These are phyloP conservation scores for Auxenochlorella protothecoides DNA, from an alignment of 139 green algal genomes.

Conservation along the genomic window DNA sequence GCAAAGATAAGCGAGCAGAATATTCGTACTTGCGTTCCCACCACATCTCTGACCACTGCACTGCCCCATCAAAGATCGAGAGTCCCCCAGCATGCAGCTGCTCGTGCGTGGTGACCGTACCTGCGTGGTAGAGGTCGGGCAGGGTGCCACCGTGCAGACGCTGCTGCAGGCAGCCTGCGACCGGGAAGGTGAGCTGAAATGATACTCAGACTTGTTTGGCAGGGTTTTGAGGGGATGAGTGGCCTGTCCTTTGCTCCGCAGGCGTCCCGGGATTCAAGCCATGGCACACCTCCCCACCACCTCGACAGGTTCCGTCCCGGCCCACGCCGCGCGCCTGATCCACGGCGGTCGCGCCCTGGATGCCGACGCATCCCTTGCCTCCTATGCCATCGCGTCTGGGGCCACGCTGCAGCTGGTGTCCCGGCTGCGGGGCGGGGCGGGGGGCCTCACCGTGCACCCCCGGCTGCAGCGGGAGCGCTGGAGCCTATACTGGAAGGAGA, in stretches of 20 bases:
- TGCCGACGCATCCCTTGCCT: too few relatives aligned
- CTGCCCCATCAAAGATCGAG: background rate
- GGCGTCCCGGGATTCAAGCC: background rate
- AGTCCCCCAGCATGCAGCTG: background rate
- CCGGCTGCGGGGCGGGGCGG: conserved; percentile 19
- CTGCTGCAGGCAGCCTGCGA: background rate
- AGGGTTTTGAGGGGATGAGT: background rate
- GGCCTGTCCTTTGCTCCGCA: background rate
- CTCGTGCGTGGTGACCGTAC: background rate
- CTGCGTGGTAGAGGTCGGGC: background rate
- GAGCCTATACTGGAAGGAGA: conserved; percentile 80
- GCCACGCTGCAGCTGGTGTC: background rate
- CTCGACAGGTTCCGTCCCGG: background rate
- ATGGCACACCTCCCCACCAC: background rate
- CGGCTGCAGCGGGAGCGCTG: conserved; percentile 66
- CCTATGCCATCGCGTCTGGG: background rate
- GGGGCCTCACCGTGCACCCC: conserved; percentile 42
- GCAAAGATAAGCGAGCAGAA: too few relatives aligned
- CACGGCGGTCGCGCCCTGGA: too few relatives aligned
- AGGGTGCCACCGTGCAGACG: background rate
- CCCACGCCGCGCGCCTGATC: background rate
- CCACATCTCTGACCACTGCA: too few relatives aligned
- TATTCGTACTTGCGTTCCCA: too few relatives aligned
- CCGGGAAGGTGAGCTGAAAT: background rate
- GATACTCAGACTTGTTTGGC: background rate